Conservation (phyloP, 495 filamentous ascomycete genomes). For the Podospora didyma region DNA sequence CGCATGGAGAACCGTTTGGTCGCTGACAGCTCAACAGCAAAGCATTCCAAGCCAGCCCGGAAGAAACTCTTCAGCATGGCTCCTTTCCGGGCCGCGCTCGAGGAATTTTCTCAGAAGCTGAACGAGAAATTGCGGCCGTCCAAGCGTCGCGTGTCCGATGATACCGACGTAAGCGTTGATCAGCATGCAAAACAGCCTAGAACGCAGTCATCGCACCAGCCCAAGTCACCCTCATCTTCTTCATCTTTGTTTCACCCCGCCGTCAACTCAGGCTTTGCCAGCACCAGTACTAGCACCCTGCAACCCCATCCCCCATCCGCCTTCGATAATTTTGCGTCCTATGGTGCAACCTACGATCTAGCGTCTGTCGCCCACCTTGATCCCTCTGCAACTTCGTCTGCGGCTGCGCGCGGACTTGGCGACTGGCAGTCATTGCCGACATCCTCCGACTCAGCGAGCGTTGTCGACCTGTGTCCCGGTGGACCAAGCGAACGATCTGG, state of each 20-base stretch:
- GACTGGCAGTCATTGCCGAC: no score
- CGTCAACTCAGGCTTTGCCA: not conserved
- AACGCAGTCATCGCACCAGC: not conserved
- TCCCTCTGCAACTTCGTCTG: not conserved
- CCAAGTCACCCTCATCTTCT: not conserved
- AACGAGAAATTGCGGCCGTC: slow-evolving; percentile 9
- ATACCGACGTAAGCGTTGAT: not conserved
- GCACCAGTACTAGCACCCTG: not conserved
- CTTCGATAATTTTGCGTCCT: not conserved
- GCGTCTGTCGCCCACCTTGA: not conserved
- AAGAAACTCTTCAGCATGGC: slow-evolving; percentile 11
- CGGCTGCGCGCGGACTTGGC: no score
- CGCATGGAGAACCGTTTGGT: not conserved
- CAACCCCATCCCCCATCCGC: not conserved
- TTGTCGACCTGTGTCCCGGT: no score
- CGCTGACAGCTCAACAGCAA: not conserved
- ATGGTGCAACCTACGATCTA: not conserved
- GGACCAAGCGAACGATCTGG: no score
- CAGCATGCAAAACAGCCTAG: slow-evolving; percentile 12
- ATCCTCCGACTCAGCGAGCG: no score
- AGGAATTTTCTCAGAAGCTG: slow-evolving; percentile 9
- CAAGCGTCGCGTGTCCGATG: slow-evolving; percentile 15
- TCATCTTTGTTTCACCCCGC: not conserved
- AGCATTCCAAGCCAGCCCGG: not conserved
- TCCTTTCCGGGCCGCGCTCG: slow-evolving; percentile 11